A percentile compares a stretch with the other conserved stretches of the same genome.
Conservation (phyloP, 1,284 basidiomycete genomes). For the Rhodotorula mucilaginosa region DNA sequence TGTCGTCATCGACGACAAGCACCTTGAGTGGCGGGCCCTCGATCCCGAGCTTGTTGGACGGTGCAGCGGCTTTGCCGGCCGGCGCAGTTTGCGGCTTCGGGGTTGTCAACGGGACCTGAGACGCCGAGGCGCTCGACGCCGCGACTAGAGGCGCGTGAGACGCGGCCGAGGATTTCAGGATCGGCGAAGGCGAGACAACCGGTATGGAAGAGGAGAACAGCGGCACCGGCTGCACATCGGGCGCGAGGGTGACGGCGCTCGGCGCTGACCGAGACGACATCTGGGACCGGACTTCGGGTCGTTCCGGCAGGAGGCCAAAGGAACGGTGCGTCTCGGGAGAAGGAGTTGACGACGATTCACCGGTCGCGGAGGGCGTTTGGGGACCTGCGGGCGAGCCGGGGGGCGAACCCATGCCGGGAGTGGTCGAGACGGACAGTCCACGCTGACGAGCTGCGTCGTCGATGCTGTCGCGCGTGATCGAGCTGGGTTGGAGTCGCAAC, state of each 20-base stretch:
- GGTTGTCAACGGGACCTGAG: neutral
- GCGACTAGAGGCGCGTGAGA: constrained; percentile 23
- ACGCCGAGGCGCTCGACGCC: neutral
- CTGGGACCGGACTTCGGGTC: neutral
- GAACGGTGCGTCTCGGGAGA: neutral
- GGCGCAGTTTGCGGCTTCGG: neutral
- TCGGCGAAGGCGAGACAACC: constrained; percentile 3
- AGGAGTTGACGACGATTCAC: neutral
- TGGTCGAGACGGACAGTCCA: constrained; percentile 13
- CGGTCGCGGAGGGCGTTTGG: neutral
- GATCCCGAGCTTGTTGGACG: constrained; percentile 25
- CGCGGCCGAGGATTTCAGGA: constrained; percentile 13
- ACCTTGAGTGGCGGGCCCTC: constrained; percentile 46
- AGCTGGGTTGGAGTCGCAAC: constrained; percentile 8
- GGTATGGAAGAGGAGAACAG: neutral
- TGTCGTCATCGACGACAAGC: constrained; percentile 56
- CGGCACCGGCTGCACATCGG: neutral
- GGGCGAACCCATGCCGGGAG: neutral
- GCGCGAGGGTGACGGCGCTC: neutral
- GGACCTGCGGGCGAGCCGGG: constrained; percentile 1
- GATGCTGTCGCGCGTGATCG: constrained; percentile 15
- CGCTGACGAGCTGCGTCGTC: constrained; percentile 6
- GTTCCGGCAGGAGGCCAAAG: constrained; percentile 5
- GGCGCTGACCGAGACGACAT: neutral
- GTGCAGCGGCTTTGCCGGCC: neutral